Evolutionary conservation across 805 yeast genomes (phyloP), one percentile per base, ranked within the genome.

Genomic region (Metschnikowia shivogae): DNA sequence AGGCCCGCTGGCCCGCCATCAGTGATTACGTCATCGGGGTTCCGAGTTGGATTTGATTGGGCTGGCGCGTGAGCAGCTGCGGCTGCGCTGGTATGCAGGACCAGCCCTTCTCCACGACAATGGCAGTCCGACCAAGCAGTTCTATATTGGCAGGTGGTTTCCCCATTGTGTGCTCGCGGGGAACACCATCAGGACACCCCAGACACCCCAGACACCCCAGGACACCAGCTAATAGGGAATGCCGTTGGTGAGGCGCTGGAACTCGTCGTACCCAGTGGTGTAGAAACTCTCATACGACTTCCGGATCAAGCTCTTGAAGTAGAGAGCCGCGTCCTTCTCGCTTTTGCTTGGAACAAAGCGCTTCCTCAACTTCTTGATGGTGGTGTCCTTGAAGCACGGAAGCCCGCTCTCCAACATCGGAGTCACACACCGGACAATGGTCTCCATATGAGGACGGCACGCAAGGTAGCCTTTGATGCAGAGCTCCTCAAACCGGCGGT

Each of bases 371-470:
- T 85, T 85, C 63, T 80, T 84, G 44, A 93, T 86, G 0, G 98
- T 89, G 44, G 81, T 74, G 2, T 87, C 90, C 64, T 89, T 92
- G 78, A 92, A 92, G 63, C 99, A 92, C 4, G 98, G 99, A 59
- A 92, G 76, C 1, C 98, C 98, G 62, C 95, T 84, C 38, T 85
- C 95, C 54, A 92, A 70, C 99, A 93, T 93, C 4, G 97, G 97
- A 28, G 73, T 73, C 22, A 93, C 96, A 65, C 92, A 81, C 47
- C 86, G 82, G 48, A 90, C 78, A 49, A 93, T 88, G 27, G 85
- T 76, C 53, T 89, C 92, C 78, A 86, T 85, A 56, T 88, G 84
- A 8, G 96, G 93, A 52, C 99, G 76, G 52, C 89, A 83, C 0
- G 95, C 85, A 57, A 93, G 75, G 66, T 81, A 93, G 1, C 96